These are phyloP conservation scores for Beta macrorhiza DNA, from an alignment of 179 eudicot genomes.

Conservation along the genomic window DNA sequence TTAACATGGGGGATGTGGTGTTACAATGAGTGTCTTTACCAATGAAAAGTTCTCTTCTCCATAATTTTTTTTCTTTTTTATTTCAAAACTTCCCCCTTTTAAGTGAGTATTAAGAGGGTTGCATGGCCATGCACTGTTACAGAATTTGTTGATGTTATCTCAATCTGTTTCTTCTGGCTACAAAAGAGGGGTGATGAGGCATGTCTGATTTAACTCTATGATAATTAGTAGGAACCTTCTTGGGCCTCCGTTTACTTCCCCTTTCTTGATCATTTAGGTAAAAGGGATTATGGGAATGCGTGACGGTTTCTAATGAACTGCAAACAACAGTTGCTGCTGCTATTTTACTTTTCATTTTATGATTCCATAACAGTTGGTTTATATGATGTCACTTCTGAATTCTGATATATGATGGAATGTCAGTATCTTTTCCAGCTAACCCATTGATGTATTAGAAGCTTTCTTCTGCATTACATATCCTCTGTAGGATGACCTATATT, in stretches of 20 bases:
- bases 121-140: not conserved
- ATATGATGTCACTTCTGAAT: not conserved
- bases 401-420: not conserved
- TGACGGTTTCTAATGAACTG: not conserved
- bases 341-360: not conserved
- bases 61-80: too few species aligned
- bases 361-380: not conserved
- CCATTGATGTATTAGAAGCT: not conserved
- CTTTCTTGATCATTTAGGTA: not conserved
- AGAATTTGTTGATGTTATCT: not conserved
- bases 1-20: too few species aligned
- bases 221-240: not conserved
- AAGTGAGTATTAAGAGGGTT: too few species aligned
- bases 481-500: slow-evolving; percentile 3
- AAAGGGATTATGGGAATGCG: not conserved
- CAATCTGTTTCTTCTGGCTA: not conserved
- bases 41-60: too few species aligned
- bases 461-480: not conserved
- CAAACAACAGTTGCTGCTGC: slow-evolving; percentile 13
- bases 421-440: not conserved
- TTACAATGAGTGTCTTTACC: too few species aligned
- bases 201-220: not conserved
- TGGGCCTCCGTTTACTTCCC: slow-evolving; percentile 4
- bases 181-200: not conserved
- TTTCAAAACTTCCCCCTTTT: too few species aligned